Evolutionary conservation across 306 rosid genomes (phyloP), one percentile per base, ranked within the genome.

Genomic region (Cicer bijugum): DNA sequence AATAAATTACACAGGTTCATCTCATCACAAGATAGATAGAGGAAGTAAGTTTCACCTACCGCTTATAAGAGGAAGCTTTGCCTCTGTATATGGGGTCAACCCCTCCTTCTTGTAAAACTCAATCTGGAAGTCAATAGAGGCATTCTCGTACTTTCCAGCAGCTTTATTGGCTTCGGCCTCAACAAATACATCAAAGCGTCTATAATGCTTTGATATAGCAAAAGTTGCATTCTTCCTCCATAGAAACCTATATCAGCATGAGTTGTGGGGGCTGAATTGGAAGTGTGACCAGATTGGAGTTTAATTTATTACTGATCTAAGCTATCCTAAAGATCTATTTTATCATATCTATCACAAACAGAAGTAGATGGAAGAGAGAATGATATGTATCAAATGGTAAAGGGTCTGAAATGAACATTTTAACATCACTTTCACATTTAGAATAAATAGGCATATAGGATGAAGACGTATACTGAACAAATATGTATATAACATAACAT

Each of bases 81-180:
- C 99, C 86, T 77, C 88, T 0, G 93, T 82, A 72, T 94, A 94
- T 50, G 97, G 95, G 60, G 88, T 85, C 90, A 94, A 78, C 14
- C 99, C 99, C 83, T 94, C 96, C 35, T 70, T 87, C 84, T 81
- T 89, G 85, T 94, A 94, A 85, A 89, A 91, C 37, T 87, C 88
- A 46, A 91, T 62, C 85, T 94, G 99, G 73, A 78, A 94, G 85
- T 94, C 97, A 61, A 94, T 91, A 19, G 99, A 94, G 76, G 88
- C 87, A 70, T 88, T 94, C 35, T 86, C 84, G 44, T 94, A 94
- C 84, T 94, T 94, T 75, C 80, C 81, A n/a, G 97, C 99, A 82
- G 84, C 96, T 84, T 94, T 94, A 80, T 94, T 94, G 57, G 99
- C 99, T 80, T 94, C 99, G 1, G 99, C 99, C 92, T 94, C 99